These are phyloP conservation scores for Metarhizium sp. DNA, from an alignment of 2,329 filamentous ascomycete species.

Conservation along the genomic window DNA sequence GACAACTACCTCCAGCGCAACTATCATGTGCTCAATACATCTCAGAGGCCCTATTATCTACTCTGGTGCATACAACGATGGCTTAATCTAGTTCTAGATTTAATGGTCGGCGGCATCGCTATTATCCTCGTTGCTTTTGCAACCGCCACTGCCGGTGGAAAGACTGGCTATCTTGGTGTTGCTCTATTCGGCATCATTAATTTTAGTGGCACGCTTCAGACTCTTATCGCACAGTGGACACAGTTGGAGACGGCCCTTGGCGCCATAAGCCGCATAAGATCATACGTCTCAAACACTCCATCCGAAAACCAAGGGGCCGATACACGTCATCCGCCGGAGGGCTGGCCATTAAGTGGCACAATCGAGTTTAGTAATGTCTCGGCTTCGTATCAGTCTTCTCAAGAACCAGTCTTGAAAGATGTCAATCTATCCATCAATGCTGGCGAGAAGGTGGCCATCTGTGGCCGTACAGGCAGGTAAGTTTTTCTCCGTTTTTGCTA, in stretches of 20 bases:
- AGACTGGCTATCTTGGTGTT: constrained; percentile 17
- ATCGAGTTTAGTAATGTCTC: constrained; percentile 18
- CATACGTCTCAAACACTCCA: constrained; percentile 13
- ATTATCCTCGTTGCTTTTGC: constrained; percentile 34
- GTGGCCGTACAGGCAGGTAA: constrained; percentile 30
- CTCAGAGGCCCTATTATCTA: constrained; percentile 26
- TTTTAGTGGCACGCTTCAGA: constrained; percentile 19
- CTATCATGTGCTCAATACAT: constrained; percentile 21
- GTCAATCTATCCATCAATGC: constrained; percentile 19
- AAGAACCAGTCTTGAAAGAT: constrained; percentile 17
- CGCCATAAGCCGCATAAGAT: constrained; percentile 17
- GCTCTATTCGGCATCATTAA: constrained; percentile 19
- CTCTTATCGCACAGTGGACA: constrained; percentile 23
- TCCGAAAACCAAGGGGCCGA: constrained; percentile 15
- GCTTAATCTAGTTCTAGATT: constrained; percentile 37
- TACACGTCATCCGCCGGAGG: constrained; percentile 7
- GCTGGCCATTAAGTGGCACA: constrained; percentile 16
- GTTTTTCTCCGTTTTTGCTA: too few relatives aligned
- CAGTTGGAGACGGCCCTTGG: constrained; percentile 18
- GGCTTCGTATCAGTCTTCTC: constrained; percentile 18
- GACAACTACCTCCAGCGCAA: constrained; percentile 11
- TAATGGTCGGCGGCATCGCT: constrained; percentile 34
- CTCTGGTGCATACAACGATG: constrained; percentile 39
- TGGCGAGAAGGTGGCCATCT: constrained; percentile 29
- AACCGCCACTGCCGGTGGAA: constrained; percentile 22